Evolutionary conservation across 2,329 filamentous ascomycete genomes (phyloP), one percentile per base, ranked within the genome.

Genomic region (Penicillium griseofulvum): DNA sequence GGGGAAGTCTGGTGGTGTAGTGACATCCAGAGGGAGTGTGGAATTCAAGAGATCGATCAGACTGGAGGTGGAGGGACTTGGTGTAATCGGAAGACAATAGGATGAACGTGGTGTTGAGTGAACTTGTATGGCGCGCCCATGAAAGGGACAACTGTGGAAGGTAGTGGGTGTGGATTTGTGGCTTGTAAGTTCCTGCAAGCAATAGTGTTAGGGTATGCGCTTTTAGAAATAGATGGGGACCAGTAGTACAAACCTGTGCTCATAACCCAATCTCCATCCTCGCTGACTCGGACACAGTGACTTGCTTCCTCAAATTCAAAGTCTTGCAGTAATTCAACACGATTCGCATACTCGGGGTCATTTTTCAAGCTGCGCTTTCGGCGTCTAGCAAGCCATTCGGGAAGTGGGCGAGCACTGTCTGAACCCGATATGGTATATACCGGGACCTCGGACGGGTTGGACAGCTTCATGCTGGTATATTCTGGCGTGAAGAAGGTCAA

Each of bases 281-380:
- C 92, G 66, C 90, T 96, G 60, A 94, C 85, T 47, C 91, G 85
- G 60, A 99, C 85, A 71, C 93, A 97, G 64, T 87, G 85, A 70
- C 91, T 96, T 38, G 95, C 93, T 76, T 96, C 92, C 68, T 97
- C 92, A 68, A 99, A 97, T 70, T 95, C 92, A 73, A 99, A 99
- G 71, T 99, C 94, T 69, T 99, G 94, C 36, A 99, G 83, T 54
- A 99, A 81, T 74, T 99, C 94, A 65, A 99, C 87, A 62, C 94
- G 88, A 73, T 91, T 96, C 60, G 92, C 88, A 75, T 93, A 97
- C 71, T 97, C 93, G 57, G 89, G 82, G 70, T 97, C 93, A 64
- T 93, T 87, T 76, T 97, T 97, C 65, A 97, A 78, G 70, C 90
- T 95, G 71, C 89, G 84, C 80, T 97, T 97, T 71, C 93, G 83